phyloP scores from a whole-genome alignment of 2,329 filamentous ascomycete genomes.

The Phyllosticta ampelicida region DNA sequence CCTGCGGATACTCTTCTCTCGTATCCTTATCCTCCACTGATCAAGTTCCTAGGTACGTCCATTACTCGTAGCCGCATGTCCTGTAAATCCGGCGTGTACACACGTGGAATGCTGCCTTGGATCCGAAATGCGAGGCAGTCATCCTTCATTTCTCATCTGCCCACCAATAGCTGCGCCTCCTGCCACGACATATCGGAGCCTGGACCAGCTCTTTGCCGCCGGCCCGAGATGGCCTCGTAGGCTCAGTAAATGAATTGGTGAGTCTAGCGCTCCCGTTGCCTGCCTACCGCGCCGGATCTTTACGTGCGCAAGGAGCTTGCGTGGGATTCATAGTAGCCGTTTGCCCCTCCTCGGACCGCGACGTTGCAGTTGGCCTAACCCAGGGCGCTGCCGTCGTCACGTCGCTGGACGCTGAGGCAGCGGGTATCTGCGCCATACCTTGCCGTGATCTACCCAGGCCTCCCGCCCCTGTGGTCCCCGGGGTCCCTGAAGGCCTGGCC shows the following conservation, averaged over 20 bases:
- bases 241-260: not conserved
- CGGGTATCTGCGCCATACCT: constrained; percentile 5
- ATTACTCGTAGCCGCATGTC: not conserved
- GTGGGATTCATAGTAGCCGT: constrained; percentile 2
- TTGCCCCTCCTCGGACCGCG: not conserved
- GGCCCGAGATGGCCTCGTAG: not conserved
- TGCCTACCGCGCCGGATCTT: not conserved
- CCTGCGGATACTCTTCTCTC: no score
- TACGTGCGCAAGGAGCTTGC: constrained; percentile 10
- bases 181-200: not conserved
- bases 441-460: not conserved
- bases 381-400: constrained; percentile 7
- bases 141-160: not conserved
- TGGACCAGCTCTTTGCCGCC: not conserved
- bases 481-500: constrained; percentile 10
- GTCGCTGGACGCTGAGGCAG: not conserved
- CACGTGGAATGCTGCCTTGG: not conserved
- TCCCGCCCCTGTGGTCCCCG: not conserved
- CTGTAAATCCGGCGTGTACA: not conserved
- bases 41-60: not conserved
- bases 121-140: not conserved
- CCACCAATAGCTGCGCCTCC: not conserved
- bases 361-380: not conserved
- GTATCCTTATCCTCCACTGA: not conserved
- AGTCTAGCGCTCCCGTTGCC: not conserved